Evolutionary conservation across 192 early-diverging fungal species (phyloP).

Genomic region (Rhizophagus sp.): DNA sequence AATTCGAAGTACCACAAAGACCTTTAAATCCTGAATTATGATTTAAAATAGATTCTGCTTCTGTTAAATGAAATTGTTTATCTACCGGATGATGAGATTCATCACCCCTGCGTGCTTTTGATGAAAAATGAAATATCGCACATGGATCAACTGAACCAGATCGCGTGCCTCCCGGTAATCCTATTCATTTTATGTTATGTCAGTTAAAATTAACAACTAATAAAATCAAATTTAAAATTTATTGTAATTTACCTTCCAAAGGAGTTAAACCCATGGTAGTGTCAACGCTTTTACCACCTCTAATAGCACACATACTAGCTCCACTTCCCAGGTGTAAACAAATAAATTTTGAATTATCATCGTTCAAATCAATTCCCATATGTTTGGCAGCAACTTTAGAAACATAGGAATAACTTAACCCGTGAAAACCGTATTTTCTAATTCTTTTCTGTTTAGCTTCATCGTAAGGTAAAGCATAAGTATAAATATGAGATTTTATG

Average conservation of each 20-base stretch:
- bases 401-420: slow-evolving; percentile 31
- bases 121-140: slow-evolving; percentile 39
- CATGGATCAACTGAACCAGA: slow-evolving; percentile 44
- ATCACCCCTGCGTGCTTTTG: neutral
- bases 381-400: slow-evolving; percentile 19
- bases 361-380: slow-evolving; percentile 2
- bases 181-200: neutral
- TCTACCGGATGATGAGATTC: slow-evolving; percentile 15
- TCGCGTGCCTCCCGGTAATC: slow-evolving; percentile 38
- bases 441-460: slow-evolving; percentile 19
- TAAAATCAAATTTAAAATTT: neutral
- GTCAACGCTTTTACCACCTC: slow-evolving; percentile 28
- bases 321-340: slow-evolving; percentile 33
- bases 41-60: slow-evolving; percentile 44
- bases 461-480: slow-evolving; percentile 30
- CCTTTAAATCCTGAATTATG: slow-evolving; percentile 41
- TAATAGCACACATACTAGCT: slow-evolving; percentile 30
- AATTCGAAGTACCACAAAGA: slow-evolving; percentile 41
- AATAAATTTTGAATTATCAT: slow-evolving; percentile 28
- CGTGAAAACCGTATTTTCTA: slow-evolving; percentile 36
- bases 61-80: slow-evolving; percentile 36
- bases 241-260: slow-evolving; percentile 12
- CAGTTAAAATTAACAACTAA: neutral
- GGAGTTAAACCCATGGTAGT: slow-evolving; percentile 36
- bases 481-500: slow-evolving; percentile 31